Conservation (phyloP, 805 yeast species). For the Barnettozyma vustinii region DNA sequence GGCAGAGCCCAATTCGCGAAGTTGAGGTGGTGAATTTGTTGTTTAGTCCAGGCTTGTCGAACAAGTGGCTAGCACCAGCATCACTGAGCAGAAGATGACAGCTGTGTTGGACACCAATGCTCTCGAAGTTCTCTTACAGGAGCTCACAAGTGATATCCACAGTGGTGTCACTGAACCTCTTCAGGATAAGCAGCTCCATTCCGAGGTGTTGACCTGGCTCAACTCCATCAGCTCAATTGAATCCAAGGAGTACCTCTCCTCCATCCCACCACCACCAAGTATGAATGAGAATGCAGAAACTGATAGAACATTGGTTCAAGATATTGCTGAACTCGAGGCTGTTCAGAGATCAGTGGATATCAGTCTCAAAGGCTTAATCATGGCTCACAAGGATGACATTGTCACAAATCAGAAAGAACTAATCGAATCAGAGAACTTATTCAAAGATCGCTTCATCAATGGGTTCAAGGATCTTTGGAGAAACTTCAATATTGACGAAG, state of each 20-base stretch:
- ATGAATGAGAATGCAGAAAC: conserved; percentile 17
- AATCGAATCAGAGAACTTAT: conserved; percentile 23
- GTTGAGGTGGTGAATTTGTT: neutral
- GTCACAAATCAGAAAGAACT: conserved; percentile 43
- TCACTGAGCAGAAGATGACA: neutral
- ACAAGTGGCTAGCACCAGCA: neutral
- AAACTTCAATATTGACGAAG: conserved; percentile 26
- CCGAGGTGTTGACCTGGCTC: conserved; percentile 31
- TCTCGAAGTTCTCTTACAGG: conserved; percentile 31
- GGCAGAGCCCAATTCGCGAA: neutral
- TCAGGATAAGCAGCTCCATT: conserved; percentile 30
- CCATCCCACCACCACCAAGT: conserved; percentile 34
- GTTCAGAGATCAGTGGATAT: conserved; percentile 43
- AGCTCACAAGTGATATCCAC: conserved; percentile 27
- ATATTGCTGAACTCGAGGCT: conserved; percentile 68
- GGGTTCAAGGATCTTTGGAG: conserved; percentile 28
- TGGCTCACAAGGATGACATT: conserved; percentile 29
- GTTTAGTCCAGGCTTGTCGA: too few species aligned
- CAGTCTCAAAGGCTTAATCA: conserved; percentile 35
- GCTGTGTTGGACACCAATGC: conserved; percentile 12
- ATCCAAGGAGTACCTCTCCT: conserved; percentile 38
- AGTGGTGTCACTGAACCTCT: conserved; percentile 21
- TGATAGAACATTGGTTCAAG: conserved; percentile 48
- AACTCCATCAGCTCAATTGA: conserved; percentile 43
- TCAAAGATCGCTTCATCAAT: conserved; percentile 28